Evolutionary conservation across 768 basidiomycete genomes (phyloP).

Genomic region (Lactarius trivialis): DNA sequence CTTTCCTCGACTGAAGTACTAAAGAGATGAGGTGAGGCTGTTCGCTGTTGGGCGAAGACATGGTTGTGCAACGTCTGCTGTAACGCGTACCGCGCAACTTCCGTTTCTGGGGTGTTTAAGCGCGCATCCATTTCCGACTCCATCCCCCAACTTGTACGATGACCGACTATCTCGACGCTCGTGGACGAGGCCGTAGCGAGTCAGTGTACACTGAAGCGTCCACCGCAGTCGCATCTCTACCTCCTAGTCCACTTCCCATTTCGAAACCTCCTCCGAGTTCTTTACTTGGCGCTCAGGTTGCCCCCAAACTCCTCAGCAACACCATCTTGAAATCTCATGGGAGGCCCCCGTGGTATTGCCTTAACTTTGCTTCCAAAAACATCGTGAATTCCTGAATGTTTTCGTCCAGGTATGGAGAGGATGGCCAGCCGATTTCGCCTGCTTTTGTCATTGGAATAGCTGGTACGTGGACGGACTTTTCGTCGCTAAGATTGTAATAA

Average conservation of each 20-base stretch:
- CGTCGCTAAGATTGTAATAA: neutral
- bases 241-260: constrained; percentile 12
- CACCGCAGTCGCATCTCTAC: constrained; percentile 8
- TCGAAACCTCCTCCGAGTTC: constrained; percentile 2
- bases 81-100: constrained; percentile 9
- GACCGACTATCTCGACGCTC: constrained; percentile 14
- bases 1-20: constrained; percentile 76
- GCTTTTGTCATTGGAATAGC: constrained; percentile 84
- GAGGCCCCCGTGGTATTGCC: constrained; percentile 67
- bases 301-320: constrained; percentile 48
- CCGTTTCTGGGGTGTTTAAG: neutral
- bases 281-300: neutral
- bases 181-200: neutral
- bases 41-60: constrained; percentile 27
- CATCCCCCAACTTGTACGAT: neutral
- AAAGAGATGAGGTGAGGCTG: constrained; percentile 67
- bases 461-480: constrained; percentile 36
- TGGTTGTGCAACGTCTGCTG: neutral
- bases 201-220: constrained; percentile 9
- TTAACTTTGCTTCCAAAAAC: constrained; percentile 6
- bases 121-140: neutral
- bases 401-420: constrained; percentile 62
- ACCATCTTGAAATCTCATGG: constrained; percentile 79
- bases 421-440: constrained; percentile 60
- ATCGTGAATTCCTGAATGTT: constrained; percentile 13